Percentiles rank a stretch among this genome's conserved stretches.
Conservation (phyloP, 1,284 basidiomycete species). For the Mycena citricolor region DNA sequence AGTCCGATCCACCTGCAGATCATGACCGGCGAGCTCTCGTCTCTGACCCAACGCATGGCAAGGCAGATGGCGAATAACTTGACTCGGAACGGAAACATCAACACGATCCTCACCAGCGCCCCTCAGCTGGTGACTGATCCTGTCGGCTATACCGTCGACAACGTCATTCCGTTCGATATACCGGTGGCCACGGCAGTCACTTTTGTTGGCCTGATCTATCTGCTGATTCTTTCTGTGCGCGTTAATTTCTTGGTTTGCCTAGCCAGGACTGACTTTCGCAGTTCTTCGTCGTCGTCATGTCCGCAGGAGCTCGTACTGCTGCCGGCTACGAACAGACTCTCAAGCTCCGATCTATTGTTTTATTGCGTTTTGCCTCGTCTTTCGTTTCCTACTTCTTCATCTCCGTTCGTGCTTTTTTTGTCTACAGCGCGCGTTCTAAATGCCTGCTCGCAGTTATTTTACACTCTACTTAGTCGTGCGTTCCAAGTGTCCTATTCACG, state of each 20-base stretch:
- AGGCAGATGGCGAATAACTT: conserved; percentile 33
- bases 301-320: conserved; percentile 33
- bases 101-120: conserved; percentile 51
- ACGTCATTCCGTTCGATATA: conserved; percentile 66
- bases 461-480: conserved; percentile 63
- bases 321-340: conserved; percentile 54
- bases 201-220: conserved; percentile 77
- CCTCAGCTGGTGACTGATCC: conserved; percentile 58
- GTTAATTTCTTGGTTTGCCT: conserved; percentile 35
- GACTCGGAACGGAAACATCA: conserved; percentile 31
- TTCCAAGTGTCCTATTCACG: conserved; percentile 62
- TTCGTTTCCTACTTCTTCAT: conserved; percentile 59
- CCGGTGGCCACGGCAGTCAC: conserved; percentile 64
- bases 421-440: background rate
- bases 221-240: conserved; percentile 55
- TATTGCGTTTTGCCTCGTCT: conserved; percentile 55
- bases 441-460: conserved; percentile 43
- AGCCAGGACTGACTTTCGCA: background rate
- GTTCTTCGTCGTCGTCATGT: conserved; percentile 32
- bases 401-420: conserved; percentile 41
- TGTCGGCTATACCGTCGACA: conserved; percentile 50
- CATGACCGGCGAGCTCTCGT: conserved; percentile 28
- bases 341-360: conserved; percentile 51
- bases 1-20: conserved; percentile 38
- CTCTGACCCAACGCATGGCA: conserved; percentile 35